Evolutionary conservation across 805 yeast species (phyloP).

Genomic region (Nakazawaea ernobii): DNA sequence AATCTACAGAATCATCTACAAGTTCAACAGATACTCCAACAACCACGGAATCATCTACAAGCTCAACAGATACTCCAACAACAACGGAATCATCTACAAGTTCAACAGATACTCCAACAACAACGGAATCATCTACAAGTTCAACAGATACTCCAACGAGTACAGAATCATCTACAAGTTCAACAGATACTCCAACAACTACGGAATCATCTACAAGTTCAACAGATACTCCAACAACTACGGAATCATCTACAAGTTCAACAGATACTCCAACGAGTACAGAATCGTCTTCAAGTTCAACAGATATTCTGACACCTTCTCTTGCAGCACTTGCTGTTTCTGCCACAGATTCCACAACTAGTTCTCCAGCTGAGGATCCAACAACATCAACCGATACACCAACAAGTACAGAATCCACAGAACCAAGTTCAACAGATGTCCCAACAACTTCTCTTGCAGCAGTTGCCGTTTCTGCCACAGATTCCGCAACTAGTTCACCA

Average conservation of each 20-base stretch:
- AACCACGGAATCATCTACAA: neutral
- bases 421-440: neutral
- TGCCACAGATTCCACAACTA: conserved; percentile 2
- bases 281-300: neutral
- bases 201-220: neutral
- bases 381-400: neutral
- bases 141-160: neutral
- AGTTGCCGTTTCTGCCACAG: neutral
- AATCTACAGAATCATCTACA: neutral
- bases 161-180: neutral
- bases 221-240: conserved; percentile 1
- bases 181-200: neutral
- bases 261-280: neutral
- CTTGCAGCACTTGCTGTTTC: neutral
- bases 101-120: conserved; percentile 2
- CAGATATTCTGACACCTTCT: neutral
- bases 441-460: no score
- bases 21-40: neutral
- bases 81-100: neutral
- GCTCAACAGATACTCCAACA: neutral
- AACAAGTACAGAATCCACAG: neutral
- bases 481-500: neutral
- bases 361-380: neutral
- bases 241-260: neutral
- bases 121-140: neutral